Base-by-base conservation (phyloP, 805 yeast genomes). In the Starmerella floricola region DNA sequence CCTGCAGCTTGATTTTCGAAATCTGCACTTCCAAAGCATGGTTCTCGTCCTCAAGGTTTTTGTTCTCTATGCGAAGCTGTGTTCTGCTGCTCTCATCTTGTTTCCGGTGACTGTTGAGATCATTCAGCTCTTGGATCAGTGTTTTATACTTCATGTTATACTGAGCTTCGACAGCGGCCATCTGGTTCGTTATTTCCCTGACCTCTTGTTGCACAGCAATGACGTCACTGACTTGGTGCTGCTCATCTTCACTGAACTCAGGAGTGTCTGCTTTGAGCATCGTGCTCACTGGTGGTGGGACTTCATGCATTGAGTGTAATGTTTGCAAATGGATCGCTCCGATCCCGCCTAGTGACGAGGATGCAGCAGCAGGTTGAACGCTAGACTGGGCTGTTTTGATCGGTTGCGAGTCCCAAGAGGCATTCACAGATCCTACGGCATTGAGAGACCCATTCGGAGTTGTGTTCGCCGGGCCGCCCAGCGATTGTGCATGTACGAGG, bases 11-110 rank as follows among this genome's bases (percentile, higher is more conserved):
- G 15, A 57, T 52, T 36, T 59, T 61, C 6, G 58, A 36, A 20
- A 56, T 51, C 36, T 60, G 63, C 13, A 58, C 52, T 28, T 65
- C 69, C 13, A 64, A 51, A 15, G 52, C 50, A 6, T 64, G 60
- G 39, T 60, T 59, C 6, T 59, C 48, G 21, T 62, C 64, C 36
- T 65, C 69, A 16, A 64, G 51, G 0, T 55, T 34, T 41, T 62
- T 62, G 29, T 55, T 55, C 38, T 65, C 69, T 0, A 59, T 46
- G 17, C 62, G 50, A n/a, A 62, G 45, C 34, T 53, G 61, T 8
- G 59, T 46, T 18, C 58, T 54, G 21, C 56, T 47, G 18, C 53
- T 43, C 18, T 59, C 60, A 28, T 57, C 55, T 8, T 56, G 45
- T 10, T 44, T 39, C 20, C 60, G 60, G 20, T 55, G 50, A 32